Percentiles rank a stretch among this genome's conserved stretches.
phyloP scores from a whole-genome alignment of 2,329 filamentous ascomycete genomes.

The Calonectria leucothoes region DNA sequence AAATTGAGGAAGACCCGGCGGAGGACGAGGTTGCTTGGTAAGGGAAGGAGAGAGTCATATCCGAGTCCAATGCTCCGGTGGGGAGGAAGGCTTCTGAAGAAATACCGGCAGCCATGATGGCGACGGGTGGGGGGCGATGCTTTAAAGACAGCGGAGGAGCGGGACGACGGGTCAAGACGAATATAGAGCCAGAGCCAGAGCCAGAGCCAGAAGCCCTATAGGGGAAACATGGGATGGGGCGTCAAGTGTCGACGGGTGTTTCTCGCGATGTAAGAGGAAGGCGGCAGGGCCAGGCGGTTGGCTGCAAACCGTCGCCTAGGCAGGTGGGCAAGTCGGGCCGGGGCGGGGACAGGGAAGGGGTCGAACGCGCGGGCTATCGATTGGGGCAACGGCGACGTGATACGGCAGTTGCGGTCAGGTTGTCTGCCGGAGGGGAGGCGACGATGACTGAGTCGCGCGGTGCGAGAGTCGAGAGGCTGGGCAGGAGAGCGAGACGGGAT shows the following conservation, averaged over 20 bases:
- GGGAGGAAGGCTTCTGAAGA: constrained; percentile 43
- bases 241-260: not conserved
- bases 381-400: not conserved
- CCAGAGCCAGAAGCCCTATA: not conserved
- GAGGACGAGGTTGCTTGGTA: constrained; percentile 29
- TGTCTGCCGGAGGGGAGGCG: not conserved
- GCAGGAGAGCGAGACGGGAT: not conserved
- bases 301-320: not conserved
- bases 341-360: no score
- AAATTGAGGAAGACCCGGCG: constrained; percentile 30
- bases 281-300: not conserved
- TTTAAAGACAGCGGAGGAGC: not conserved
- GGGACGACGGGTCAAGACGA: not conserved
- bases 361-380: not conserved
- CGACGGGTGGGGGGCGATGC: constrained; percentile 21
- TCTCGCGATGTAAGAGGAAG: not conserved
- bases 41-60: constrained; percentile 30
- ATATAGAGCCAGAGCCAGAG: not conserved
- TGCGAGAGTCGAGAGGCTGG: not conserved
- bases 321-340: not conserved
- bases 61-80: constrained; percentile 40
- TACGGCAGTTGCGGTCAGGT: not conserved
- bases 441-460: not conserved
- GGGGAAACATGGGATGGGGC: not conserved
- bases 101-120: constrained; percentile 40